Conservation (phyloP, 2,329 filamentous ascomycete species). For the Colletotrichum sp. region DNA sequence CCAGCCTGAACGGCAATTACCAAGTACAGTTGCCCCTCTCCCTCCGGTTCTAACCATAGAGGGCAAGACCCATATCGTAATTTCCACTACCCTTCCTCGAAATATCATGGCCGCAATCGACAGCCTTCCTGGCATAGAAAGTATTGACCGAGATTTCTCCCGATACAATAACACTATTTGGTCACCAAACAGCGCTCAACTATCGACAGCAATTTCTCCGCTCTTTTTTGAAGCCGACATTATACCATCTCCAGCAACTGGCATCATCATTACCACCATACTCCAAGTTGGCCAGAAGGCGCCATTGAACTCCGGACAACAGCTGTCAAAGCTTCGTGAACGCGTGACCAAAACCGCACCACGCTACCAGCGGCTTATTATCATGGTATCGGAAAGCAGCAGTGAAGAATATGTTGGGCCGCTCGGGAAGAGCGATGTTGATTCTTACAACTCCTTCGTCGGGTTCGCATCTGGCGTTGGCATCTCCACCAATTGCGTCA, state of each 20-base stretch:
- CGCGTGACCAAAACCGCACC: conserved; percentile 56
- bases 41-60: conserved; percentile 24
- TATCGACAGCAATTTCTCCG: conserved; percentile 31
- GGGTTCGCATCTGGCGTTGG: conserved; percentile 50
- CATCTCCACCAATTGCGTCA: conserved; percentile 23
- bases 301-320: conserved; percentile 54
- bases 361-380: conserved; percentile 70
- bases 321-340: conserved; percentile 54
- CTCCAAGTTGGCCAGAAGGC: conserved; percentile 75
- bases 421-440: conserved; percentile 44
- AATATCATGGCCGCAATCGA: conserved; percentile 54
- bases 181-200: conserved; percentile 32
- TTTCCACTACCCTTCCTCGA: conserved; percentile 55
- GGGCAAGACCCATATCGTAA: conserved; percentile 44
- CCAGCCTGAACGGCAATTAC: background rate
- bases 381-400: conserved; percentile 69
- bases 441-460: conserved; percentile 54
- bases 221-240: conserved; percentile 72
- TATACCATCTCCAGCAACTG: conserved; percentile 70
- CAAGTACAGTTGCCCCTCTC: background rate
- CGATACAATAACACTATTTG: conserved; percentile 38
- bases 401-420: conserved; percentile 45
- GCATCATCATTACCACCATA: conserved; percentile 73
- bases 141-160: conserved; percentile 67
- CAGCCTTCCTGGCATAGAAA: conserved; percentile 50